Conservation (phyloP, 768 basidiomycete species). For the Suillus subluteus region DNA sequence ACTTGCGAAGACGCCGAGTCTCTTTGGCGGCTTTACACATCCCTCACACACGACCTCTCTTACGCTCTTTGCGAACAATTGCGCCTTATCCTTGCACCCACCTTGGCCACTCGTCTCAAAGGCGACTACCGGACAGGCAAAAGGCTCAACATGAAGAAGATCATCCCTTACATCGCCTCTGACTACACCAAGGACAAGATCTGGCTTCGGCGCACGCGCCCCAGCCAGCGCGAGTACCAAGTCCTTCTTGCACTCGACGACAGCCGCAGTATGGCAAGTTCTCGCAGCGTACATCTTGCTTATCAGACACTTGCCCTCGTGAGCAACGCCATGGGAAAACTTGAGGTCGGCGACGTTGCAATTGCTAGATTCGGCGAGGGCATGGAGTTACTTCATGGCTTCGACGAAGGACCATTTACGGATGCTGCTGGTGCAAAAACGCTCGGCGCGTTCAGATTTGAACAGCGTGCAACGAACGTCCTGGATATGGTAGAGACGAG, state of each 20-base stretch:
- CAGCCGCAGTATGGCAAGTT: slow-evolving; percentile 83
- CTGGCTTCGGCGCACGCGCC: slow-evolving; percentile 93
- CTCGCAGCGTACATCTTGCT: slow-evolving; percentile 72
- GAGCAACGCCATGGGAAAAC: slow-evolving; percentile 83
- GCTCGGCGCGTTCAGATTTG: slow-evolving; percentile 84
- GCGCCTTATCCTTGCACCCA: slow-evolving; percentile 94
- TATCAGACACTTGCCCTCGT: slow-evolving; percentile 93
- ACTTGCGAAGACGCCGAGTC: slow-evolving; percentile 60
- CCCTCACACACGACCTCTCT: slow-evolving; percentile 88
- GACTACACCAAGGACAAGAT: slow-evolving; percentile 99
- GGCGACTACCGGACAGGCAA: slow-evolving; percentile 99
- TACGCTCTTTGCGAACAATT: slow-evolving; percentile 94
- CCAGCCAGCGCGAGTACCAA: slow-evolving; percentile 94
- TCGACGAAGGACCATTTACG: slow-evolving; percentile 79
- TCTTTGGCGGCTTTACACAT: slow-evolving; percentile 92
- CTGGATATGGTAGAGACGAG: slow-evolving; percentile 80
- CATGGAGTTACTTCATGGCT: slow-evolving; percentile 88
- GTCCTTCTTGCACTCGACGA: slow-evolving; percentile 94
- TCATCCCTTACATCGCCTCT: slow-evolving; percentile 96
- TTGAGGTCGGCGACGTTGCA: slow-evolving; percentile 94
- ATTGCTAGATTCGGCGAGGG: slow-evolving; percentile 89
- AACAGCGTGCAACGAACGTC: slow-evolving; percentile 89
- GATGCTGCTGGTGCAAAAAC: slow-evolving; percentile 82
- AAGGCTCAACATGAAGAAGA: slow-evolving; percentile 97
- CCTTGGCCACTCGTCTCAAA: slow-evolving; percentile 88